phyloP scores from a whole-genome alignment of 2,329 filamentous ascomycete species.

The Beauveria varroae region DNA sequence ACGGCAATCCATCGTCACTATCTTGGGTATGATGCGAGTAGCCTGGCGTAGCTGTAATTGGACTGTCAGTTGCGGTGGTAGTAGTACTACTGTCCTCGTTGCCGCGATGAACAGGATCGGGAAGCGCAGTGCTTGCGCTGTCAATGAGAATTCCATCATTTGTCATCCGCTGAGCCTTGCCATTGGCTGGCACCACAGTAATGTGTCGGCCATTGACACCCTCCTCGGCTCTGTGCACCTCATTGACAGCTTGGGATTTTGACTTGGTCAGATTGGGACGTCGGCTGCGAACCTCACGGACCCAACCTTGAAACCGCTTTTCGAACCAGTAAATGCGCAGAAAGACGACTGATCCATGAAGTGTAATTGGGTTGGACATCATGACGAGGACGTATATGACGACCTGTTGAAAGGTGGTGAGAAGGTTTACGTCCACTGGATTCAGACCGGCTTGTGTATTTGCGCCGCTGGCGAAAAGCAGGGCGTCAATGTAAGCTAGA shows the following conservation, averaged over 20 bases:
- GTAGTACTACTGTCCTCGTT: conserved; percentile 22
- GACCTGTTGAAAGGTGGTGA: conserved; percentile 67
- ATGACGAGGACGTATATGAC: conserved; percentile 65
- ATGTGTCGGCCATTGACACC: conserved; percentile 62
- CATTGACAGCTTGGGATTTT: conserved; percentile 40
- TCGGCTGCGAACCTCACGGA: conserved; percentile 59
- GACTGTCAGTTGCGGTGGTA: neutral
- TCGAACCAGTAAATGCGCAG: conserved; percentile 97
- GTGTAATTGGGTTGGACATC: conserved; percentile 73
- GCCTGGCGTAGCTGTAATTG: neutral
- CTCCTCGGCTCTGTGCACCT: conserved; percentile 44
- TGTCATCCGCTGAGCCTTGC: conserved; percentile 47
- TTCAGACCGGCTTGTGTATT: conserved; percentile 93
- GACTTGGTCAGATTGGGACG: conserved; percentile 59
- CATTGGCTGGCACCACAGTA: conserved; percentile 53
- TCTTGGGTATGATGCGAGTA: neutral
- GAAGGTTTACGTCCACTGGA: conserved; percentile 59
- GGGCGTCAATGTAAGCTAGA: conserved; percentile 73
- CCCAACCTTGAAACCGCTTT: conserved; percentile 83
- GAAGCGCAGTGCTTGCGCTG: conserved; percentile 20
- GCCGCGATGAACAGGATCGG: conserved; percentile 23
- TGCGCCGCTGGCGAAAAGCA: conserved; percentile 79
- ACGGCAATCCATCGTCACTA: conserved; percentile 4
- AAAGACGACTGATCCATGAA: conserved; percentile 82
- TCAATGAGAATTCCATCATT: conserved; percentile 53